Evolutionary conservation across 345 rosid genomes (phyloP).

Genomic region (Populus deltoides): DNA sequence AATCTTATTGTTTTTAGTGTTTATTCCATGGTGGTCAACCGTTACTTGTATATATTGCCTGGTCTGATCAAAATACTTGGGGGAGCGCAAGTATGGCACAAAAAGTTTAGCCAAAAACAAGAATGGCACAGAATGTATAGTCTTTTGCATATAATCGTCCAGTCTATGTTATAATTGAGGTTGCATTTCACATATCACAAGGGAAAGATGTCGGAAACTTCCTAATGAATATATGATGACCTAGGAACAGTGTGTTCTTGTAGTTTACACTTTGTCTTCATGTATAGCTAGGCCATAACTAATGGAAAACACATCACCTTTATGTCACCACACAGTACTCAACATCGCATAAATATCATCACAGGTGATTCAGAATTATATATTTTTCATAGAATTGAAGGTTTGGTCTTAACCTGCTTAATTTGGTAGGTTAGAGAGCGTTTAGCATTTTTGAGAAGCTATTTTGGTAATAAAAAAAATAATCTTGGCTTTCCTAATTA

Average conservation of each 20-base stretch:
- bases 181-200: neutral
- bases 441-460: too few species aligned
- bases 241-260: conserved; percentile 13
- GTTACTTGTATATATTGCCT: neutral
- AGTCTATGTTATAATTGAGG: neutral
- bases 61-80: neutral
- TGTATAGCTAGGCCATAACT: neutral
- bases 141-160: neutral
- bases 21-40: neutral
- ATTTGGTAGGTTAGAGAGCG: too few species aligned
- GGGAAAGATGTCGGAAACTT: conserved; percentile 44
- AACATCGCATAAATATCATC: conserved; percentile 7
- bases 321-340: conserved; percentile 26
- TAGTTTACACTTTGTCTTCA: conserved; percentile 25
- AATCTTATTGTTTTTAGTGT: neutral
- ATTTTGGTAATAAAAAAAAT: too few species aligned
- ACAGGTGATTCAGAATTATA: neutral
- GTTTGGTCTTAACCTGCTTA: neutral
- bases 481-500: too few species aligned
- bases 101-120: neutral
- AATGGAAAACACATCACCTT: conserved; percentile 24
- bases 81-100: neutral
- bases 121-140: neutral
- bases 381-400: neutral
- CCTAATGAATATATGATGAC: conserved; percentile 26